These are phyloP conservation scores for Epicoccum sorghinum DNA, from an alignment of 2,329 filamentous ascomycete species.

Conservation along the genomic window DNA sequence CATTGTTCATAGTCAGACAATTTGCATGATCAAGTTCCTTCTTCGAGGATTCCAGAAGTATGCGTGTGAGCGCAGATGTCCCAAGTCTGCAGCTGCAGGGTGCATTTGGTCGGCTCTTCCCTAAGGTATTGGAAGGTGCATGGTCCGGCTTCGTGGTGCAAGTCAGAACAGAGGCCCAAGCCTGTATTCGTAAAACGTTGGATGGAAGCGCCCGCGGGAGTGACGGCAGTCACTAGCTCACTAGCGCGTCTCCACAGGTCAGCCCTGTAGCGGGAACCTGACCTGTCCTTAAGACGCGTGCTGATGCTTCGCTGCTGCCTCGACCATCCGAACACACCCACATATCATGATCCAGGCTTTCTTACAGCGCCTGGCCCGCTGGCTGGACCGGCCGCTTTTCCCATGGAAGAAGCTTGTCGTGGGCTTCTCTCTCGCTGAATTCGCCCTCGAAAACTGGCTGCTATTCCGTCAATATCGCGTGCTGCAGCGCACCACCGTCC, in stretches of 20 bases:
- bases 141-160: too few relatives aligned
- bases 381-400: constrained; percentile 89
- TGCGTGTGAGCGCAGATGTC: too few relatives aligned
- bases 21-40: too few relatives aligned
- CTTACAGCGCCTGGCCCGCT: constrained; percentile 72
- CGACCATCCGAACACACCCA: constrained; percentile 1
- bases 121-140: too few relatives aligned
- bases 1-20: too few relatives aligned
- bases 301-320: constrained; percentile 4
- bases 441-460: constrained; percentile 86
- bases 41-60: too few relatives aligned
- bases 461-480: constrained; percentile 89
- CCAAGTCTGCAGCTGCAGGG: too few relatives aligned
- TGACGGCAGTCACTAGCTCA: neutral
- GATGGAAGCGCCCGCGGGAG: neutral
- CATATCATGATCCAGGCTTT: constrained; percentile 46
- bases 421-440: constrained; percentile 91
- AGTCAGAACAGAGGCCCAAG: too few relatives aligned
- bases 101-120: too few relatives aligned
- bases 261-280: constrained; percentile 25
- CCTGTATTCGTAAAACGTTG: too few relatives aligned
- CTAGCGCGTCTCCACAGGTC: constrained; percentile 17
- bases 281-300: constrained; percentile 32
- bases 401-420: constrained; percentile 98
- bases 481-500: constrained; percentile 77